Evolutionary conservation across 2,329 filamentous ascomycete species (phyloP), one percentile per base, ranked within the genome.

Genomic region (Colletotrichum aenigma): DNA sequence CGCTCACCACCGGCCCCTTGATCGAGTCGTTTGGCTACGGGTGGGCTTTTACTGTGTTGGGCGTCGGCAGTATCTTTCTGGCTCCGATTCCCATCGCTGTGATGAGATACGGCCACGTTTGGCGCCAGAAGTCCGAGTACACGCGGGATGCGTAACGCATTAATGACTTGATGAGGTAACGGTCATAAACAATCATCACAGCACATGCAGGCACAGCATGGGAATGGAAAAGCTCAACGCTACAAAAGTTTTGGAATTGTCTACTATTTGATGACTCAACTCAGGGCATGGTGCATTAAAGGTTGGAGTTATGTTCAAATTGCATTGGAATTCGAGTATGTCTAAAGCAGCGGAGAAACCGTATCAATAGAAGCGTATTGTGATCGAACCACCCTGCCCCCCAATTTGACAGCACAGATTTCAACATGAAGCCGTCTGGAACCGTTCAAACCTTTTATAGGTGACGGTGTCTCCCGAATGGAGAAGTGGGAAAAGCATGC

Each of bases 51-150:
- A 88, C 84, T 0, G 78, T 88, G 2, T 79, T 92, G 32, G 87
- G 84, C 0, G 85, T 73, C 0, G 36, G 87, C 1, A 86, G 85
- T 62, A 76, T 90, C 4, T 74, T 81, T 4, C 77, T 91, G 21
- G 86, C 88, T 2, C 88, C 90, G 0, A 85, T 92, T 4, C 90
- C 91, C 1, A 74, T 90, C 3, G 48, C 88, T 4, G 80, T 92
- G 5, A 85, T 89, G 78, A 83, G 85, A 30, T 91, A 89, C 77
- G 91, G 91, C 3, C 80, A 82, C 18, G 78, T 78, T 32, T 92
- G 89, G 90, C 85, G 90, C 38, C 87, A 89, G 81, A 80, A 80
- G 36, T 90, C 88, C 4, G 83, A 84, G 66, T 91, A 89, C 71
- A 89, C 88, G n/a, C 85, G 82, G 62, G 85, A 85, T 16, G 79